Percentiles rank a stretch among this genome's conserved stretches.
Evolutionary conservation across 768 basidiomycete species (phyloP).

Genomic region (Leccinum fibrillosum): DNA sequence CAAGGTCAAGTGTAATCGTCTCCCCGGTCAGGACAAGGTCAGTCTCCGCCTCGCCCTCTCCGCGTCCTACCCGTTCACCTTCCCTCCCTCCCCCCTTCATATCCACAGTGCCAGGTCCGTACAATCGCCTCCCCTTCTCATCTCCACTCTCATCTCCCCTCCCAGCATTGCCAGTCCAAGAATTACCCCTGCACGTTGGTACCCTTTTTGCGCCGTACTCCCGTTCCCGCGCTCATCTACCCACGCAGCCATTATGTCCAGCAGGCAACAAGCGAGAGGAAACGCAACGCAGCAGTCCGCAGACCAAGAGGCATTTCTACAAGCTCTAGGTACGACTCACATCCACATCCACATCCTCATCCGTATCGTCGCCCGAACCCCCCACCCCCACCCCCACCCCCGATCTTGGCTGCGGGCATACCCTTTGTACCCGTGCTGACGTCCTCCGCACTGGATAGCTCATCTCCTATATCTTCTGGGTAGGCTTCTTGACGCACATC

Average conservation of each 20-base stretch:
- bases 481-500: constrained; percentile 36
- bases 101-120: constrained; percentile 62
- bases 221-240: constrained; percentile 17
- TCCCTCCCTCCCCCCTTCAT: constrained; percentile 18
- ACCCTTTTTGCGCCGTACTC: constrained; percentile 13
- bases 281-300: constrained; percentile 57
- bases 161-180: constrained; percentile 79
- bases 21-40: constrained; percentile 82
- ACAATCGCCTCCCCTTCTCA: constrained; percentile 13
- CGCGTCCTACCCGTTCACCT: constrained; percentile 4
- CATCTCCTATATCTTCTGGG: constrained; percentile 34
- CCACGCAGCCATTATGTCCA: constrained; percentile 68
- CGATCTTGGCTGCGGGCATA: constrained; percentile 23
- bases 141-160: constrained; percentile 7
- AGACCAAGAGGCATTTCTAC: constrained; percentile 64
- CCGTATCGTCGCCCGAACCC: background rate
- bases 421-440: constrained; percentile 29
- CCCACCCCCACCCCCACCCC: background rate
- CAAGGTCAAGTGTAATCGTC: constrained; percentile 85
- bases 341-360: background rate
- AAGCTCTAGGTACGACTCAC: constrained; percentile 41
- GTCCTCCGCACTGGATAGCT: constrained; percentile 13
- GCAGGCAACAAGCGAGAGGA: constrained; percentile 83
- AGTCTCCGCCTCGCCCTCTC: constrained; percentile 20
- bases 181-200: constrained; percentile 91